These are phyloP conservation scores for Boletus holoroseus DNA, from an alignment of 1,284 basidiomycete species.

Conservation along the genomic window DNA sequence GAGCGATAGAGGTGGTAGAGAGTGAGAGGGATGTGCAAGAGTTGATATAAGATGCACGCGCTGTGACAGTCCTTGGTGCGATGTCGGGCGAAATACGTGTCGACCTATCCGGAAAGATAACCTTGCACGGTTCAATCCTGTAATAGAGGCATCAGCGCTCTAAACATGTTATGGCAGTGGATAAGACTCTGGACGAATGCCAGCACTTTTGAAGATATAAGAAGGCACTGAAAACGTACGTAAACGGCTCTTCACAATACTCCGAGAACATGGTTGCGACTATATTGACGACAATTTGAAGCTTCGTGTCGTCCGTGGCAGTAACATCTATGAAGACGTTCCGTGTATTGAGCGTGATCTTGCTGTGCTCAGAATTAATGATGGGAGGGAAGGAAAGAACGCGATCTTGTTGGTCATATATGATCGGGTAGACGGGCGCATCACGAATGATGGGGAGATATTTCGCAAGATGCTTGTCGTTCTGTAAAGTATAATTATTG, in stretches of 20 bases:
- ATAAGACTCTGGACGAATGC: neutral
- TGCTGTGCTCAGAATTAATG: constrained; percentile 96
- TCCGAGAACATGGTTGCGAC: constrained; percentile 97
- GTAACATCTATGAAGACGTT: constrained; percentile 98
- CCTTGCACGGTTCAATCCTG: constrained; percentile 87
- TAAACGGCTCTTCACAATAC: constrained; percentile 89
- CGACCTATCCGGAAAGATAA: constrained; percentile 75
- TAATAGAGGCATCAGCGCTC: constrained; percentile 4
- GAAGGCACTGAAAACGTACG: constrained; percentile 47
- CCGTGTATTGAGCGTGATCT: constrained; percentile 90
- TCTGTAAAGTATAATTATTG: constrained; percentile 41
- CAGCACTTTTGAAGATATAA: neutral
- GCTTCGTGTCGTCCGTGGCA: constrained; percentile 96
- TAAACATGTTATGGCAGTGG: neutral
- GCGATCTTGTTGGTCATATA: constrained; percentile 83
- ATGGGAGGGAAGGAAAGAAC: constrained; percentile 98
- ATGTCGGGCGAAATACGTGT: constrained; percentile 79
- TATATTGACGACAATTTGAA: constrained; percentile 92
- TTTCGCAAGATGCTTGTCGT: constrained; percentile 84
- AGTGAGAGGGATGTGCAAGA: constrained; percentile 87
- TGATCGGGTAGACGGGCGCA: constrained; percentile 95
- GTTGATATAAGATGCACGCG: constrained; percentile 89
- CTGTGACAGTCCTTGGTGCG: constrained; percentile 64
- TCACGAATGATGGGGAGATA: constrained; percentile 94
- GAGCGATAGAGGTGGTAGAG: constrained; percentile 52